These are phyloP conservation scores for Parmelia sp. DNA, from an alignment of 495 filamentous ascomycete genomes.

Conservation along the genomic window DNA sequence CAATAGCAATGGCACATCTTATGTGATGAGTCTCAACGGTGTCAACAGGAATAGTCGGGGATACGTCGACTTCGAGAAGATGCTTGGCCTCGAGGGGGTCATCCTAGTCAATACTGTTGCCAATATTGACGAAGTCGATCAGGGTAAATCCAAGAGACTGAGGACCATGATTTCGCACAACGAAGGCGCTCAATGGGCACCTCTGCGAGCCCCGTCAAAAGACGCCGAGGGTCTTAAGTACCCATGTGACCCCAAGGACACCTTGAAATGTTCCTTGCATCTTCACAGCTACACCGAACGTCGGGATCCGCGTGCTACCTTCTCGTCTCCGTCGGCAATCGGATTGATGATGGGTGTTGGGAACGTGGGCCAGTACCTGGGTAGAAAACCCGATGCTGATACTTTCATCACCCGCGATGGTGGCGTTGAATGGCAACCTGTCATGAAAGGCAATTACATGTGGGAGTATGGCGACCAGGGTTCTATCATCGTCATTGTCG, in stretches of 20 bases:
- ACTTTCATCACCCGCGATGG: conserved; percentile 87
- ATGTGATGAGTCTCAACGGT: conserved; percentile 67
- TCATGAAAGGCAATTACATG: conserved; percentile 77
- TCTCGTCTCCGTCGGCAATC: conserved; percentile 79
- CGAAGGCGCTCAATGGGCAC: conserved; percentile 80
- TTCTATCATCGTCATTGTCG: conserved; percentile 78
- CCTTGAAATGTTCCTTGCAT: conserved; percentile 73
- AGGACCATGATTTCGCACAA: conserved; percentile 92
- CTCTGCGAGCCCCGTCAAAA: conserved; percentile 57
- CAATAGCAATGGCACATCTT: conserved; percentile 95
- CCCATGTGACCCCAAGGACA: conserved; percentile 52
- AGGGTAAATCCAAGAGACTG: conserved; percentile 66
- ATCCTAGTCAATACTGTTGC: conserved; percentile 76
- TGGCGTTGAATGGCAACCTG: conserved; percentile 78
- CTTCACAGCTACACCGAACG: conserved; percentile 94
- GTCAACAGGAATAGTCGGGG: conserved; percentile 70
- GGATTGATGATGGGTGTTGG: conserved; percentile 88
- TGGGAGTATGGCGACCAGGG: conserved; percentile 96
- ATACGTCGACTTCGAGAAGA: conserved; percentile 95
- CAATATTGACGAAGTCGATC: conserved; percentile 57
- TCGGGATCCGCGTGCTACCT: conserved; percentile 67
- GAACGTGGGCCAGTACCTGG: conserved; percentile 73
- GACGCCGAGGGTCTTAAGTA: conserved; percentile 66
- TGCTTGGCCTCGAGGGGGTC: conserved; percentile 84
- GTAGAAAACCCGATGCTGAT: conserved; percentile 41